Evolutionary conservation across 345 rosid genomes (phyloP).

Genomic region (Moricandia moricandioides): DNA sequence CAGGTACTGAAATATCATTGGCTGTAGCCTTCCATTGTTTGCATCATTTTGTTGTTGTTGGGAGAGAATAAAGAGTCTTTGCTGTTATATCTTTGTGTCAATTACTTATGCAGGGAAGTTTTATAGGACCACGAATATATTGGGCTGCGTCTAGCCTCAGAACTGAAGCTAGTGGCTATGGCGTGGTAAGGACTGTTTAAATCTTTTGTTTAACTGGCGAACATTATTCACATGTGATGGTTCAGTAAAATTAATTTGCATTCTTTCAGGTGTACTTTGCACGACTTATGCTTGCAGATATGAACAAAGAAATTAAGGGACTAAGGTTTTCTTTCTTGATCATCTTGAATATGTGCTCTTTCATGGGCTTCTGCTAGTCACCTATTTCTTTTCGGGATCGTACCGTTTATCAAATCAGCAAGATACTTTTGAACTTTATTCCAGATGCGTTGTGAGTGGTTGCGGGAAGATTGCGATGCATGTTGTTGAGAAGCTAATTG

Average conservation of each 20-base stretch:
- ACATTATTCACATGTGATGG: neutral
- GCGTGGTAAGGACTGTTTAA: conserved; percentile 58
- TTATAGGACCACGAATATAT: conserved; percentile 85
- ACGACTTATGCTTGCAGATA: conserved; percentile 86
- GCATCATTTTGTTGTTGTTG: conserved; percentile 16
- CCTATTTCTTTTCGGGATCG: neutral
- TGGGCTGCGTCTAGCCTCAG: conserved; percentile 99
- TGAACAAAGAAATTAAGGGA: conserved; percentile 95
- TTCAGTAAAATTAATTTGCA: neutral
- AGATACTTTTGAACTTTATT: conserved; percentile 21
- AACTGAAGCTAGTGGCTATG: conserved; percentile 99
- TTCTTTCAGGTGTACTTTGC: conserved; percentile 93
- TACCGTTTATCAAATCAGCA: neutral
- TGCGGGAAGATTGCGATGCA: conserved; percentile 99
- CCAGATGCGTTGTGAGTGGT: conserved; percentile 93
- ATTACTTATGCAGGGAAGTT: conserved; percentile 97
- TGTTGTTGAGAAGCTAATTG: conserved; percentile 96
- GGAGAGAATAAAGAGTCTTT: conserved; percentile 27
- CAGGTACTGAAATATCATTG: conserved; percentile 50
- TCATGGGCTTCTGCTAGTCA: neutral
- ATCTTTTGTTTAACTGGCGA: neutral
- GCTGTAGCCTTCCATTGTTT: neutral
- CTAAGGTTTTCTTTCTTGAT: conserved; percentile 54
- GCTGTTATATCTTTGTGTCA: conserved; percentile 45
- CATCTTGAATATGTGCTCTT: neutral